phyloP scores from a whole-genome alignment of 2,329 filamentous ascomycete genomes.

The Penicillium paneum region DNA sequence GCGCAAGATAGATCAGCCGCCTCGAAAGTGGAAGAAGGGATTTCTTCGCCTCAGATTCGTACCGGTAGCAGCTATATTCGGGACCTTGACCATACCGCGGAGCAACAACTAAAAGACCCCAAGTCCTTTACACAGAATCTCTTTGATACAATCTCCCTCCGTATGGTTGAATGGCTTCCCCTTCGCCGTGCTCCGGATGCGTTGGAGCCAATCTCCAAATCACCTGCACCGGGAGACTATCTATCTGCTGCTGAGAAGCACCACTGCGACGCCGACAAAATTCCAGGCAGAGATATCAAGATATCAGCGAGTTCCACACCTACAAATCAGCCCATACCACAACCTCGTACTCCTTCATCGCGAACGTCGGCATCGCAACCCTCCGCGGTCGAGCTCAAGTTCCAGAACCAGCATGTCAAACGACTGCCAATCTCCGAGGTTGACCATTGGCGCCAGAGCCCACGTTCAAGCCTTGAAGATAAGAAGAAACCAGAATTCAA shows the following conservation, averaged over 20 bases:
- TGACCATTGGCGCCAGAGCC: slow-evolving; percentile 36
- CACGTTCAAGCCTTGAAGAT: slow-evolving; percentile 33
- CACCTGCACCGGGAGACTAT: background rate
- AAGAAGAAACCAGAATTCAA: slow-evolving; percentile 32
- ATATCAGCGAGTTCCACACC: slow-evolving; percentile 6
- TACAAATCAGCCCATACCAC: background rate
- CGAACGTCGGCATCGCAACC: slow-evolving; percentile 24
- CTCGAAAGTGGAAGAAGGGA: background rate
- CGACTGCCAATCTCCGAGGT: slow-evolving; percentile 39
- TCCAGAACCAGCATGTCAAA: slow-evolving; percentile 40
- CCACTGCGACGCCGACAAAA: background rate
- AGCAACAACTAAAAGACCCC: slow-evolving; percentile 50
- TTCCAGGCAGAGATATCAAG: slow-evolving; percentile 6
- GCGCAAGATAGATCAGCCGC: background rate
- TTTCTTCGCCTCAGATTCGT: slow-evolving; percentile 2
- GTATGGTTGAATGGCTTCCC: slow-evolving; percentile 49
- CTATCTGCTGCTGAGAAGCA: slow-evolving; percentile 1
- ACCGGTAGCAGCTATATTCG: slow-evolving; percentile 11
- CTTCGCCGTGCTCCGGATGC: slow-evolving; percentile 32
- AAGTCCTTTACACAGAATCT: slow-evolving; percentile 62
- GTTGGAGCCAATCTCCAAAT: slow-evolving; percentile 12
- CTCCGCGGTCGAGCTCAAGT: slow-evolving; percentile 38
- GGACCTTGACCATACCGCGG: slow-evolving; percentile 21
- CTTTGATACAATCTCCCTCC: slow-evolving; percentile 47
- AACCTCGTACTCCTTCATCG: slow-evolving; percentile 32